Evolutionary conservation across 2,329 filamentous ascomycete genomes (phyloP).

Genomic region (Grosmannia penicillata): DNA sequence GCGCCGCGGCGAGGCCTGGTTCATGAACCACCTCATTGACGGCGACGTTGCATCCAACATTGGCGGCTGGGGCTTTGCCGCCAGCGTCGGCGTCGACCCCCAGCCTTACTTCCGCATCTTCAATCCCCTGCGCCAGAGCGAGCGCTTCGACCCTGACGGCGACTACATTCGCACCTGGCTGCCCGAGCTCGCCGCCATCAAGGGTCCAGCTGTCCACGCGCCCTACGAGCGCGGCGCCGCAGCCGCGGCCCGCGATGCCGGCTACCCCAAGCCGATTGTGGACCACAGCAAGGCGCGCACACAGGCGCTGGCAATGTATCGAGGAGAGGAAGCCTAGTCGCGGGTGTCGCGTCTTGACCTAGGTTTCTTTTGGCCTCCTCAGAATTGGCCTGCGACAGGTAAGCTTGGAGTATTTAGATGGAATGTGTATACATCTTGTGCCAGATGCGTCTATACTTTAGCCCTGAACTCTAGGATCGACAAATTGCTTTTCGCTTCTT

Average conservation of each 20-base stretch:
- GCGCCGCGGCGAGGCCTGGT: conserved; percentile 67
- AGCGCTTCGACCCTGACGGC: conserved; percentile 69
- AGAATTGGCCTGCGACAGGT: no score
- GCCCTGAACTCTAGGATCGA: no score
- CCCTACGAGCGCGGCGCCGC: conserved; percentile 55
- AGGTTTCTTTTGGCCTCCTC: no score
- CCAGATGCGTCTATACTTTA: no score
- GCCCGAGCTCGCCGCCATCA: conserved; percentile 43
- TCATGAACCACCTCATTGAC: conserved; percentile 69
- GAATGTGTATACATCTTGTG: no score
- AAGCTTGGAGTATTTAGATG: no score
- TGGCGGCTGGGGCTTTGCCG: conserved; percentile 39
- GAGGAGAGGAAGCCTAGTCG: no score
- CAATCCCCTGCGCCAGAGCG: conserved; percentile 70
- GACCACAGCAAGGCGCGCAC: no score
- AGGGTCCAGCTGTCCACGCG: conserved; percentile 62
- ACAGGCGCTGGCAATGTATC: no score
- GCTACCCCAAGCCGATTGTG: conserved; percentile 64
- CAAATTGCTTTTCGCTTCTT: no score
- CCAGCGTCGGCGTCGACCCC: conserved; percentile 21
- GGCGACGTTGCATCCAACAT: conserved; percentile 72
- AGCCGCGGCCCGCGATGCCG: conserved; percentile 42
- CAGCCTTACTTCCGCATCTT: conserved; percentile 85
- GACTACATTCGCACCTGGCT: conserved; percentile 76
- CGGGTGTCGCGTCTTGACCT: no score